Base-by-base conservation (phyloP, 208 protist species). In the Crithidia expoeki region DNA sequence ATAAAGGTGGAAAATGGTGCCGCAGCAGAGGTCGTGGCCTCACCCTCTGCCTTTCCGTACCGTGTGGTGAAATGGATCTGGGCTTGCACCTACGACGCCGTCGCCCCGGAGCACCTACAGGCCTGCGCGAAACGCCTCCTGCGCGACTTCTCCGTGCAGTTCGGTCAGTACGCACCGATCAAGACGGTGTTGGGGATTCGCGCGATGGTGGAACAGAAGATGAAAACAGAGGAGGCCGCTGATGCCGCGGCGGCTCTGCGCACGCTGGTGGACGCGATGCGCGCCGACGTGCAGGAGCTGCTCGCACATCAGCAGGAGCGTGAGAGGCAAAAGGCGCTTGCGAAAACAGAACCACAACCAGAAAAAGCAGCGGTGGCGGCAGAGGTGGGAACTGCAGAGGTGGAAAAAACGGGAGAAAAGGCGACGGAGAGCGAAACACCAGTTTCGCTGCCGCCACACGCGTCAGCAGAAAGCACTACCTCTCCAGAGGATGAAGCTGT, bases 171-270 rank as follows among this genome's bases (percentile, higher is more conserved):
- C 76, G 98, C 96, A 17, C 98, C 99, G 76, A 56, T 99, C 4
- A 98, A 99, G 85, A 98, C 84, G 6, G 98, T 99, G 83, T 92
- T 97, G 34, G 76, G 93, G 42, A 98, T 99, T 71, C 98, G 98
- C 71, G 89, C 84, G 5, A 99, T 99, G 74, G 97, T 99, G 67
- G 85, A 99, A n/a, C 83, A 99, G 9, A 76, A 28, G 9, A 58
- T 76, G 57, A 64, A 66, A 21, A 34, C 14, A 17, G 63, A 51
- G 27, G 61, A 49, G 14, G 49, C 7, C 11, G 38, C 17, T 4
- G 63, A 51, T 3, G 46, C 23, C 17, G 55, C 49, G 27, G 46
- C 33, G 16, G 49, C 57, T 9, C 25, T 50, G 27, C 56, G 36
- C 19, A 23, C 27, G 27, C 50, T 66, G 33, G 32, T 19, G 25